phyloP scores from a whole-genome alignment of 352 stramenopile genomes.

The Globisporangium yorkense region DNA sequence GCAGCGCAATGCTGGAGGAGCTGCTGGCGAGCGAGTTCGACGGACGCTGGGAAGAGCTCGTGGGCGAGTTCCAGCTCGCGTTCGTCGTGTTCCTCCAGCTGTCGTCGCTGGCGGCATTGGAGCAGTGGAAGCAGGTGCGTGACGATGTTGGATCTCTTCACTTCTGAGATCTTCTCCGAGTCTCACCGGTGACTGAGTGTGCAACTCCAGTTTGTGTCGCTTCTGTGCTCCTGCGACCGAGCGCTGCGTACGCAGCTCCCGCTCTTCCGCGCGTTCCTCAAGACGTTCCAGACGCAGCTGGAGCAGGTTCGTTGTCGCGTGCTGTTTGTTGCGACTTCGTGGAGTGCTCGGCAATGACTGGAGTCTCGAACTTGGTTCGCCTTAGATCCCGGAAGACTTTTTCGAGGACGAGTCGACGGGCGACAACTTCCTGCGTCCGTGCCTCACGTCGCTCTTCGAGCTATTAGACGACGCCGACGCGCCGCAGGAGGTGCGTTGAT shows the following conservation, averaged over 20 bases:
- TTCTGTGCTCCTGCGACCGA: constrained; percentile 59
- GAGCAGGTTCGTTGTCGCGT: constrained; percentile 27
- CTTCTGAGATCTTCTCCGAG: no score
- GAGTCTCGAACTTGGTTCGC: neutral
- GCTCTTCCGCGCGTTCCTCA: constrained; percentile 58
- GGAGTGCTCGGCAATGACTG: no score
- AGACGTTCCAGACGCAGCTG: constrained; percentile 48
- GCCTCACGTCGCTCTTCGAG: constrained; percentile 57
- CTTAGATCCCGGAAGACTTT: constrained; percentile 60
- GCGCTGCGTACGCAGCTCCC: constrained; percentile 27
- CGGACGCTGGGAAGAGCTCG: constrained; percentile 64
- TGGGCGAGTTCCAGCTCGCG: constrained; percentile 92
- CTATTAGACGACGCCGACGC: constrained; percentile 43
- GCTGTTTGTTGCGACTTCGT: neutral
- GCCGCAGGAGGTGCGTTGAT: constrained; percentile 22
- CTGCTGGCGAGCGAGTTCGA: constrained; percentile 30
- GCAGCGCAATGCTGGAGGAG: constrained; percentile 45
- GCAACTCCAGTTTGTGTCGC: constrained; percentile 35
- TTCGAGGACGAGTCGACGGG: constrained; percentile 58
- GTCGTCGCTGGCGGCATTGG: constrained; percentile 88
- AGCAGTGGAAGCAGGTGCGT: constrained; percentile 91
- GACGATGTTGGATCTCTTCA: no score
- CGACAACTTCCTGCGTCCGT: constrained; percentile 60
- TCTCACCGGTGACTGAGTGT: no score
- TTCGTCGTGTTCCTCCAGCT: constrained; percentile 92